phyloP scores from a whole-genome alignment of 139 green algal species.

The Chlamydomonas asymmetrica region DNA sequence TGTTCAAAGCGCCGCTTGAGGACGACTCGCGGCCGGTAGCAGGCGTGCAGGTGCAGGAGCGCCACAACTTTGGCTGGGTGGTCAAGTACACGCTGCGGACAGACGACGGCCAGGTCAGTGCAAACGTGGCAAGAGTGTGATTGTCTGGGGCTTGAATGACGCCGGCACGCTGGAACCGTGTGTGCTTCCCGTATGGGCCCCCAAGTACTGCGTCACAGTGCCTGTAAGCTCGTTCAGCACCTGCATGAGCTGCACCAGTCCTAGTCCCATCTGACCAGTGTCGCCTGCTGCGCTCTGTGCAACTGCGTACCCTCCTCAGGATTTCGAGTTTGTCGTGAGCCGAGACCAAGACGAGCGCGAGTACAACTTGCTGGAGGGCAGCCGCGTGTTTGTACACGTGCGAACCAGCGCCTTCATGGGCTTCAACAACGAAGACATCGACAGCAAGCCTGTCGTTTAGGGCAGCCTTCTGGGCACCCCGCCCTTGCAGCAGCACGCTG shows the following conservation, averaged over 20 bases:
- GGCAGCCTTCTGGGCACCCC: no score
- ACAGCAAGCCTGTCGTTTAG: conserved; percentile 47
- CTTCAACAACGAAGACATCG: conserved; percentile 54
- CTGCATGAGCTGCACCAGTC: no score
- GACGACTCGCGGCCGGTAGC: neutral
- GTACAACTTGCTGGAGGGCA: conserved; percentile 49
- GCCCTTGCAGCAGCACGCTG: no score
- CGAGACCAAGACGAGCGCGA: conserved; percentile 42
- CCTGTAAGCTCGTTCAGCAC: no score
- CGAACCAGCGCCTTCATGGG: conserved; percentile 49
- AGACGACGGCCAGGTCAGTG: conserved; percentile 71
- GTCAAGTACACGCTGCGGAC: conserved; percentile 74
- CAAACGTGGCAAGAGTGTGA: no score
- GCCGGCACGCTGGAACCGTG: no score
- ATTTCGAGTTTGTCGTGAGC: conserved; percentile 41
- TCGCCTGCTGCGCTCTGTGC: no score
- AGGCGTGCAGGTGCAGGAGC: conserved; percentile 62
- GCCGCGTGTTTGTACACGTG: conserved; percentile 61
- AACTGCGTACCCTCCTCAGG: conserved; percentile 27
- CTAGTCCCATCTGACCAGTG: no score
- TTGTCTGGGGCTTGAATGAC: no score
- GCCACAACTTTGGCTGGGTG: conserved; percentile 60
- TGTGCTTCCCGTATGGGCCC: no score
- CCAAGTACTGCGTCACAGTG: no score
- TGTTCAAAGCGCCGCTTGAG: conserved; percentile 29